Base-by-base conservation (phyloP, 2,329 filamentous ascomycete genomes). In the Polychaeton citri region DNA sequence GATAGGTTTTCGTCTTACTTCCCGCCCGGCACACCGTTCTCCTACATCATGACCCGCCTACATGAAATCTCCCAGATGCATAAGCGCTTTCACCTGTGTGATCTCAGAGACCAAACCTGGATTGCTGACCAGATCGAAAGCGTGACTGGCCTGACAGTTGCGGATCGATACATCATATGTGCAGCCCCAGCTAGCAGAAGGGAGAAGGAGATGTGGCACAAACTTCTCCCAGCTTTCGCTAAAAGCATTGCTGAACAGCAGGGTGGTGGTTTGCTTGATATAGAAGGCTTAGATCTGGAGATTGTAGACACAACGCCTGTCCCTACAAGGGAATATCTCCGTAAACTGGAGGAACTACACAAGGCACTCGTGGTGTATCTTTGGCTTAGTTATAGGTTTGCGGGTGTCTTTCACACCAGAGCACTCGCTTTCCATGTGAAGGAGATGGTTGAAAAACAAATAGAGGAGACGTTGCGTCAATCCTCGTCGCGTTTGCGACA, bases 301-400 rank as follows among this genome's bases (percentile, higher is more conserved):
- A 56, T 80, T 2, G 68, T 96, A 3, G 83, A 94, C 41, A 40
- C 63, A 18, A 50, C 61, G 1, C 54, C 66, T 1, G 61, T 59
- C 0, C 54, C 55, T 1, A 55, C 58, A 10, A 61, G 69, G 36
- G 55, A 64, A 0, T 83, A 85, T 45, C 66, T 98, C 8, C 63
- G 65, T 37, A 60, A 66, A 6, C 65, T 96, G 15, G 90, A 98
- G 56, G 57, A 64, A 3, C 67, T 98, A 12, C 90, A 98, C 62
- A 82, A 83, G 49, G 68, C 75, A 19, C 64, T 98, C 24, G 84
- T 88, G 31, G 64, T 87, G 32, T 98, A 96, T 54, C 69, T 93
- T 2, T 98, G 90, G 90, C 68, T 98, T 12, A 88, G 82, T 48
- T 96, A 88, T 59, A 79, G 88, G 5, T 93, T 88, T 57, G 69